A percentile compares a stretch with the other conserved stretches of the same genome.
These are phyloP conservation scores for Phoma herbarum DNA, from an alignment of 2,329 filamentous ascomycete genomes.

Conservation along the genomic window DNA sequence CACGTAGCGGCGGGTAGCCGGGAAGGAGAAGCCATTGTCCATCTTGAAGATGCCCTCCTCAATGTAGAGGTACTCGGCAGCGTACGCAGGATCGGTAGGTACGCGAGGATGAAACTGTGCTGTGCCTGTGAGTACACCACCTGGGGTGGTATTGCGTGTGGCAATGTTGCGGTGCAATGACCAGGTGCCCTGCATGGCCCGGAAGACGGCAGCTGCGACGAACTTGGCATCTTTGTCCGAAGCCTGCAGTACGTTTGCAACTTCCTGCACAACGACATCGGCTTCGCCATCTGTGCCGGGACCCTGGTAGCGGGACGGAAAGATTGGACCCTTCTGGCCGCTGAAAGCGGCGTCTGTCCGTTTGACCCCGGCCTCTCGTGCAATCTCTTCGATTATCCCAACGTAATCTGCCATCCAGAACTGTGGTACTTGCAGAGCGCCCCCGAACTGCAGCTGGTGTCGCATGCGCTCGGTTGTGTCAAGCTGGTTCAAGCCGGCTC, in stretches of 20 bases:
- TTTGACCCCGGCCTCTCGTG: slow-evolving; percentile 64
- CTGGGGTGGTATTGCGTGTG: slow-evolving; percentile 67
- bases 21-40: slow-evolving; percentile 64
- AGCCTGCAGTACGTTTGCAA: slow-evolving; percentile 51
- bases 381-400: slow-evolving; percentile 77
- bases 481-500: slow-evolving; percentile 28
- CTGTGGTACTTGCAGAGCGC: slow-evolving; percentile 63
- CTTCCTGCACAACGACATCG: slow-evolving; percentile 57
- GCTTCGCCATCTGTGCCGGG: slow-evolving; percentile 52
- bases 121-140: slow-evolving; percentile 70
- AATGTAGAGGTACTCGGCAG: slow-evolving; percentile 70
- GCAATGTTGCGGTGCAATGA: slow-evolving; percentile 65
- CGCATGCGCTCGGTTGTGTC: slow-evolving; percentile 55
- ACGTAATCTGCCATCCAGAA: slow-evolving; percentile 87
- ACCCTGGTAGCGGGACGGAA: slow-evolving; percentile 45
- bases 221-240: slow-evolving; percentile 61
- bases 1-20: slow-evolving; percentile 72
- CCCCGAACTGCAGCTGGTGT: slow-evolving; percentile 41
- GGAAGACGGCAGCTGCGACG: slow-evolving; percentile 72
- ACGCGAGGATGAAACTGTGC: slow-evolving; percentile 70
- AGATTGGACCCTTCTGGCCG: slow-evolving; percentile 60
- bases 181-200: slow-evolving; percentile 76
- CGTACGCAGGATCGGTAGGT: slow-evolving; percentile 58
- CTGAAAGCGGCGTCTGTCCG: slow-evolving; percentile 52
- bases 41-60: slow-evolving; percentile 73